Percentiles rank a stretch among this genome's conserved stretches.
Evolutionary conservation across 2,329 filamentous ascomycete species (phyloP).

Genomic region (Alternaria longipes): DNA sequence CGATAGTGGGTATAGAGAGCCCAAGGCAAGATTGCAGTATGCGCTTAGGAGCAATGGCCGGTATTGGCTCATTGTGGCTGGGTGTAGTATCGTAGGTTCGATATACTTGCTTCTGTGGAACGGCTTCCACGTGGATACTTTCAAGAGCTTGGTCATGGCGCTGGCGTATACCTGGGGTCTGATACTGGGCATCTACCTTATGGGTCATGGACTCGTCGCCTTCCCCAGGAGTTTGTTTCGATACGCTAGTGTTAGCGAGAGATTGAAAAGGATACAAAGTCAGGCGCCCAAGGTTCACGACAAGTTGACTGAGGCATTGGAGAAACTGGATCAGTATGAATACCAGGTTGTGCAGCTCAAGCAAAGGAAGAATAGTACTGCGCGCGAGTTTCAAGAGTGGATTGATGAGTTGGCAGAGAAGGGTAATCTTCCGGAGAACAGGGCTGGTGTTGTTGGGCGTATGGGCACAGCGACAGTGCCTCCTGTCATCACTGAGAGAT

Average conservation of each 20-base stretch:
- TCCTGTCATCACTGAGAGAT: slow-evolving; percentile 89
- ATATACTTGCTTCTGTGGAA: slow-evolving; percentile 85
- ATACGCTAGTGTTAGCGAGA: slow-evolving; percentile 78
- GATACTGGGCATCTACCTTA: slow-evolving; percentile 90
- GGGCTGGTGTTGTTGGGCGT: slow-evolving; percentile 43
- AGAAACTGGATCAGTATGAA: slow-evolving; percentile 82
- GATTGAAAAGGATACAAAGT: slow-evolving; percentile 77
- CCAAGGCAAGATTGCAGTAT: slow-evolving; percentile 81
- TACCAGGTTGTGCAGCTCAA: slow-evolving; percentile 80
- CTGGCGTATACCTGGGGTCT: slow-evolving; percentile 94
- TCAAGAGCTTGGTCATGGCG: slow-evolving; percentile 91
- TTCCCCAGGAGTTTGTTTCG: slow-evolving; percentile 84
- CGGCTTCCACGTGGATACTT: slow-evolving; percentile 73
- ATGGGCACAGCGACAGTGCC: slow-evolving; percentile 65
- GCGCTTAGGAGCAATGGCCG: slow-evolving; percentile 87
- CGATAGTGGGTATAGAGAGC: slow-evolving; percentile 91
- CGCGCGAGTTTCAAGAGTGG: slow-evolving; percentile 85
- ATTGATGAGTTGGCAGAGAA: slow-evolving; percentile 91
- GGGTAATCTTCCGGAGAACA: slow-evolving; percentile 71
- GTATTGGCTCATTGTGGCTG: slow-evolving; percentile 84
- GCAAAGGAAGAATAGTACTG: slow-evolving; percentile 80
- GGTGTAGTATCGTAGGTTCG: slow-evolving; percentile 73
- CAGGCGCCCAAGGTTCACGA: slow-evolving; percentile 86
- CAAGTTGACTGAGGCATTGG: slow-evolving; percentile 83
- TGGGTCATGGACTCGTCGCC: slow-evolving; percentile 95